Conservation (phyloP, 306 rosid genomes). For the Vachellia pachyceras region DNA sequence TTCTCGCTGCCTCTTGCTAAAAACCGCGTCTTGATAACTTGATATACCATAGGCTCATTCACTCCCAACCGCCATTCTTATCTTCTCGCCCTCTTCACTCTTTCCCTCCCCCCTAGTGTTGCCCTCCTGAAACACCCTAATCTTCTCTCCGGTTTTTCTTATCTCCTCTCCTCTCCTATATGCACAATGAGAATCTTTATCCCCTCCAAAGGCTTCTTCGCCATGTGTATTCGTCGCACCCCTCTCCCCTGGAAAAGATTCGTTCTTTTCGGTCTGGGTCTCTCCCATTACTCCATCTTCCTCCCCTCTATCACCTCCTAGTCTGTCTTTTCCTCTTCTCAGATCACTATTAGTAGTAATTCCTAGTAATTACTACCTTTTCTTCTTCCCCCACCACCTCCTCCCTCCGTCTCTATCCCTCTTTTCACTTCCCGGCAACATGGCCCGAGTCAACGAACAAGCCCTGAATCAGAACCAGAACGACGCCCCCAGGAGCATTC, state of each 20-base stretch:
- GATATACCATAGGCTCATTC: neutral
- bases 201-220: constrained; percentile 28
- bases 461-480: neutral
- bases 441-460: neutral
- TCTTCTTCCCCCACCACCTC: neutral
- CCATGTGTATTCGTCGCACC: constrained; percentile 41
- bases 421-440: neutral
- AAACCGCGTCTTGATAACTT: neutral
- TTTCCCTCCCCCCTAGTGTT: neutral
- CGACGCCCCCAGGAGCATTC: constrained; percentile 35
- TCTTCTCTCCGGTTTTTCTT: neutral
- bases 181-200: constrained; percentile 44
- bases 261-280: constrained; percentile 36
- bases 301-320: neutral
- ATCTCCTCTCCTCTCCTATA: neutral
- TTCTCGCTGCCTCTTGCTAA: neutral
- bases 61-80: neutral
- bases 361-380: neutral
- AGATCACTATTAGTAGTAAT: too few species aligned
- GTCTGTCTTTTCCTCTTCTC: neutral
- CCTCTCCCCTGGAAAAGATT: constrained; percentile 40
- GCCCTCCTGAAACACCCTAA: neutral
- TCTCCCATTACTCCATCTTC: constrained; percentile 20
- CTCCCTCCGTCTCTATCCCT: neutral
- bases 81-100: neutral